These are phyloP conservation scores for bread wheat (Triticum aestivum) DNA, from an alignment of 176 grass and related monocot genomes.

Conservation along the genomic window DNA sequence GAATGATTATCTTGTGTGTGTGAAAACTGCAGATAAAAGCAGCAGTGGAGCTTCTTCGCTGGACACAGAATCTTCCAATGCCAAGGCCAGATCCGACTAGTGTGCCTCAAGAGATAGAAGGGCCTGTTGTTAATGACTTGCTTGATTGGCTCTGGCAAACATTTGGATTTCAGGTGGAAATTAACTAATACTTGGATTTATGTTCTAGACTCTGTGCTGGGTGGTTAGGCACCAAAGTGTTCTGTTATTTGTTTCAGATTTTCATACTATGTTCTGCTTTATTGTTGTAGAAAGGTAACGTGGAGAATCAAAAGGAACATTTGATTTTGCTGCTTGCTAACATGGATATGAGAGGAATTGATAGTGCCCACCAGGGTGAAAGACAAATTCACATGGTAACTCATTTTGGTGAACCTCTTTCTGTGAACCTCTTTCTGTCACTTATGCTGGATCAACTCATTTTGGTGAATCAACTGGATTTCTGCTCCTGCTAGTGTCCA, in stretches of 20 bases:
- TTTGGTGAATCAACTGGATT: not conserved
- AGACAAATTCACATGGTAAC: constrained; percentile 32
- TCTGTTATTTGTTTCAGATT: constrained; percentile 22
- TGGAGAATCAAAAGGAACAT: constrained; percentile 97
- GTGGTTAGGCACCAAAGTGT: not conserved
- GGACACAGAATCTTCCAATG: constrained; percentile 34
- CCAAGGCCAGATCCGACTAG: constrained; percentile 32
- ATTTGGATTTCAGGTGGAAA: constrained; percentile 93
- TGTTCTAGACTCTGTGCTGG: not conserved
- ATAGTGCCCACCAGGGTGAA: not conserved
- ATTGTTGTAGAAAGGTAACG: constrained; percentile 76
- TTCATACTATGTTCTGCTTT: constrained; percentile 35
- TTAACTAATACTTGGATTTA: not conserved
- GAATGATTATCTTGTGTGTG: not conserved
- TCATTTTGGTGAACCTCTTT: not conserved
- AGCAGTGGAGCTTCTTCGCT: constrained; percentile 57
- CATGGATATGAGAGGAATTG: constrained; percentile 53
- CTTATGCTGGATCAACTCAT: constrained; percentile 11
- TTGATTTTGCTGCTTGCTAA: constrained; percentile 98
- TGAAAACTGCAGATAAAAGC: constrained; percentile 68
- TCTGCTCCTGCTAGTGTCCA: constrained; percentile 1
- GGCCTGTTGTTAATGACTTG: constrained; percentile 49
- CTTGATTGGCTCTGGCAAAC: constrained; percentile 83
- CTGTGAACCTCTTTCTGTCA: constrained; percentile 9
- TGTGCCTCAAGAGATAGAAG: constrained; percentile 2